Evolutionary conservation across 345 rosid species (phyloP), one percentile per base, ranked within the genome.

Genomic region (Gossypium stocksii): DNA sequence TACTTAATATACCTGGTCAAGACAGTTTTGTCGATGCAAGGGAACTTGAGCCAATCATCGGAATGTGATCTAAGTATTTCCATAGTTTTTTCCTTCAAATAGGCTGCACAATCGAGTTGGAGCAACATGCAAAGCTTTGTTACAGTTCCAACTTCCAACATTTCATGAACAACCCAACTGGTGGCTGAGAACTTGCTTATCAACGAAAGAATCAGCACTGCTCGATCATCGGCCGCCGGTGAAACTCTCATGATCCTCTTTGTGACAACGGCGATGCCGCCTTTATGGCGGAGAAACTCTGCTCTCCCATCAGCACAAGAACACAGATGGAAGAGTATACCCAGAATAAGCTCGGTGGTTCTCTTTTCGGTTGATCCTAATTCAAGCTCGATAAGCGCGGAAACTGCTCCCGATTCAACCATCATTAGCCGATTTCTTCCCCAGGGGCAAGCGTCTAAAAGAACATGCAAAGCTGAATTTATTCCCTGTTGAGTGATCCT

Each of bases 221-320:
- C 98, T 66, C 88, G 80, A 25, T 89, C 90, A 51, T 90, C 89
- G 0, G 76, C 87, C 0, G 79, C 66, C 2, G 78, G 78, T 0
- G 98, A 93, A 14, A 86, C 90, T 2, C 65, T 79, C 80, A 86
- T 3, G 13, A 91, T 77, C 83, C 86, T 84, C 79, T 77, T 84
- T 1, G 91, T 80, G 20, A 93, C 85, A 46, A 88, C 80, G 0
- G 97, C 91, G 11, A 92, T 41, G 41, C 90, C 89, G 0, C 83
- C 86, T 34, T 77, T 78, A 52, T 94, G 97, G 2, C 76, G 80
- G 45, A 90, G 75, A 34, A 87, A 83, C 84, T 86, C 72, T 0
- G 88, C 91, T 63, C 97, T 84, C 68, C 97, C 97, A 1, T 89
- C 84, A 0, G 97, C 93, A 13, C 88, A 82, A 22, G 85, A 89